Conservation (phyloP, 2,329 filamentous ascomycete species). For the Trichophyton mentagrophytes region DNA sequence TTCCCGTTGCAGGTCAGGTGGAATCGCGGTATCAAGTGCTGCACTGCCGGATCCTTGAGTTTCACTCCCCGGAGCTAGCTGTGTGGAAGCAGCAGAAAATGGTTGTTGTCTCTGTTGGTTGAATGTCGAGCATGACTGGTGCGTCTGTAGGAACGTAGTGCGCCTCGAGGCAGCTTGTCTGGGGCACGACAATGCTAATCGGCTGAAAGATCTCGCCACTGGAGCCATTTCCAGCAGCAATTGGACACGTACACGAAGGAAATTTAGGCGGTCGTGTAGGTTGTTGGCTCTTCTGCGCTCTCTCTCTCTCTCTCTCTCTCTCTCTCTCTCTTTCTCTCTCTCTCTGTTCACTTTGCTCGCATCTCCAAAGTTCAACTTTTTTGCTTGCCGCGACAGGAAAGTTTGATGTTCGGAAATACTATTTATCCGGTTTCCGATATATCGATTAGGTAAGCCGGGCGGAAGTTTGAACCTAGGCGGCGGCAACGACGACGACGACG, state of each 20-base stretch:
- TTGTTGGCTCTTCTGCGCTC: not conserved
- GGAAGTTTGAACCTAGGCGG: no score
- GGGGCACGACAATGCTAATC: conserved; percentile 22
- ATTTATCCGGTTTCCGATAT: not conserved
- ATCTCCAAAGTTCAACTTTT: not conserved
- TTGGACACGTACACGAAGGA: not conserved
- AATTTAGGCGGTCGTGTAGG: not conserved
- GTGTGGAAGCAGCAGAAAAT: not conserved
- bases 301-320: not conserved
- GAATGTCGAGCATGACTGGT: conserved; percentile 7
- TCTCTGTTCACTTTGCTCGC: not conserved
- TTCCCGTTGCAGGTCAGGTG: not conserved
- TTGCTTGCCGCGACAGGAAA: not conserved
- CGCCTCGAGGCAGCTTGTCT: conserved; percentile 16
- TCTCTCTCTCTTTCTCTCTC: not conserved
- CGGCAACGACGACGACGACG: no score
- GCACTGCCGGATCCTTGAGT: not conserved
- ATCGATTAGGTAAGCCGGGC: no score
- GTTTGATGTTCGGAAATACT: conserved; percentile 4
- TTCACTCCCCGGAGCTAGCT: conserved; percentile 8
- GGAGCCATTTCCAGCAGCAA: conserved; percentile 27
- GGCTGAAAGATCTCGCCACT: conserved; percentile 27
- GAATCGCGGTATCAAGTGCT: not conserved
- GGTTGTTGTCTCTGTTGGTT: not conserved
- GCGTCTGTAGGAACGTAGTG: not conserved